A percentile compares a stretch with the other conserved stretches of the same genome.
phyloP scores from a whole-genome alignment of 441 rosid genomes.

The Adansonia rubrostipa region DNA sequence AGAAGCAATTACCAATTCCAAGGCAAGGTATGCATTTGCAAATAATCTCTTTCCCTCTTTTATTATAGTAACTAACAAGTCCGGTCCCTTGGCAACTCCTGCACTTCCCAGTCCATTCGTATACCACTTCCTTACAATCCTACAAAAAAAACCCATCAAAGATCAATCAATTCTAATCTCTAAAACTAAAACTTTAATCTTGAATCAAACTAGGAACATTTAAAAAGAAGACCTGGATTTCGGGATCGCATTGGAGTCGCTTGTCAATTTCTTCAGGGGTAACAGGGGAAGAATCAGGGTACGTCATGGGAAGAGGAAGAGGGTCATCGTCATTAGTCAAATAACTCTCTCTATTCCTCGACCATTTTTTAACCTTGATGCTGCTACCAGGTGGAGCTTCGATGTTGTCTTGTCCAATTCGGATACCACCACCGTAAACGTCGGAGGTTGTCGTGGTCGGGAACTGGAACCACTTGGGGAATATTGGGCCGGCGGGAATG shows the following conservation, averaged over 20 bases:
- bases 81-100: conserved; percentile 89
- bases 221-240: conserved; percentile 44
- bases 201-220: neutral
- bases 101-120: conserved; percentile 95
- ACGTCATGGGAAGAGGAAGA: conserved; percentile 95
- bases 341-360: conserved; percentile 76
- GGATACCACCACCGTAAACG: conserved; percentile 42
- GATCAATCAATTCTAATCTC: neutral
- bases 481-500: conserved; percentile 39
- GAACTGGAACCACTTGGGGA: conserved; percentile 50
- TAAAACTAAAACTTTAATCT: neutral
- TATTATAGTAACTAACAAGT: conserved; percentile 74
- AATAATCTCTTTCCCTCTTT: conserved; percentile 74
- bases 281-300: conserved; percentile 80
- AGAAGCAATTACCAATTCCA: conserved; percentile 66
- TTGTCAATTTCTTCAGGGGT: conserved; percentile 70
- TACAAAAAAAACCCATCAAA: conserved; percentile 34
- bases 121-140: conserved; percentile 86
- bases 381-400: conserved; percentile 40
- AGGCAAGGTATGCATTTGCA: conserved; percentile 92
- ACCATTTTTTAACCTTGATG: conserved; percentile 76
- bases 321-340: conserved; percentile 67
- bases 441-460: conserved; percentile 38
- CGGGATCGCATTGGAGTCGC: conserved; percentile 75
- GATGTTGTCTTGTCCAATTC: conserved; percentile 44